Evolutionary conservation across 306 rosid species (phyloP).

Genomic region (Prinsepia uniflora): DNA sequence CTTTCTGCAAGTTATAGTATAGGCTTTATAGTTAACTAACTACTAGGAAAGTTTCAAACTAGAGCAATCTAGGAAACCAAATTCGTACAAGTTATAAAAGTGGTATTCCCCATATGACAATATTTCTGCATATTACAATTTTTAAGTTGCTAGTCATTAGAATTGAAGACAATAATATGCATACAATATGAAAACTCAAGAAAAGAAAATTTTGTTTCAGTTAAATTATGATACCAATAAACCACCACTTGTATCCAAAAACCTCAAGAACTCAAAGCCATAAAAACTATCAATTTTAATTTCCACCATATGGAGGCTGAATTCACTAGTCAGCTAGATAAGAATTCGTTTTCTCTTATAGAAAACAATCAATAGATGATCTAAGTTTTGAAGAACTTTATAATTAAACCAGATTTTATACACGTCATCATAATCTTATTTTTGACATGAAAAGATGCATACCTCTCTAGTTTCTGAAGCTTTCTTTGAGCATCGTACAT

Average conservation of each 20-base stretch:
- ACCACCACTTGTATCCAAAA: background rate
- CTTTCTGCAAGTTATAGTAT: background rate
- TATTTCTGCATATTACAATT: background rate
- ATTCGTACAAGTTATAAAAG: background rate
- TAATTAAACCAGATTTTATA: background rate
- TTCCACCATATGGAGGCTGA: background rate
- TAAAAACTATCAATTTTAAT: background rate
- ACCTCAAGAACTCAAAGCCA: background rate
- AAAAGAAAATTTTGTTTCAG: background rate
- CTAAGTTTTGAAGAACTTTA: background rate
- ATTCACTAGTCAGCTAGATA: background rate
- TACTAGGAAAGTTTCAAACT: background rate
- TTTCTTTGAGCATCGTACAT: slow-evolving; percentile 78
- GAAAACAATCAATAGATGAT: background rate
- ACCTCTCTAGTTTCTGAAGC: slow-evolving; percentile 83
- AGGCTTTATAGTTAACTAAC: background rate
- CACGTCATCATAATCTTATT: background rate
- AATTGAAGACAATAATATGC: background rate
- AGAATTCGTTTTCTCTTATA: background rate
- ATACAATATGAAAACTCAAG: background rate
- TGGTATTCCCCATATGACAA: background rate
- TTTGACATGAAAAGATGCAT: slow-evolving; percentile 16
- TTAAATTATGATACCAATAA: background rate
- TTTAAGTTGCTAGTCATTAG: background rate
- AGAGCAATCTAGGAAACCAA: background rate